Evolutionary conservation across 306 rosid genomes (phyloP).

Genomic region (Vigna unguiculata): DNA sequence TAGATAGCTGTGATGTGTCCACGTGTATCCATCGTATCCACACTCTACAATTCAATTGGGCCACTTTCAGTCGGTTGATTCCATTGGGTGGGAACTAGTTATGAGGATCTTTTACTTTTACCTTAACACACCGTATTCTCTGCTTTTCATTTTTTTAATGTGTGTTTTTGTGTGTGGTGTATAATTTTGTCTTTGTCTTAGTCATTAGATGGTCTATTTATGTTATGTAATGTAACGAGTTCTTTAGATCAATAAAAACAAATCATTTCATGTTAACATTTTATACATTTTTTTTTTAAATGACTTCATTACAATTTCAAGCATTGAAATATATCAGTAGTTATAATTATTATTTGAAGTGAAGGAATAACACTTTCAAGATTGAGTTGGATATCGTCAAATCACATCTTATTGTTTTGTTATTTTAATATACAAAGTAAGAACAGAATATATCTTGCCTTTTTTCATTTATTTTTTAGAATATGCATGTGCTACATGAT

Average conservation of each 20-base stretch:
- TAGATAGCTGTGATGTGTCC: constrained; percentile 6
- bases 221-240: neutral
- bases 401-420: neutral
- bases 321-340: neutral
- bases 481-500: too few species aligned
- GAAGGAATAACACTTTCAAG: neutral
- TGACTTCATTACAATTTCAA: neutral
- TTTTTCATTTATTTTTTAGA: too few species aligned
- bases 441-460: too few species aligned
- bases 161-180: neutral
- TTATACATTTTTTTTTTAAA: neutral
- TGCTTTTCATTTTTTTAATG: neutral
- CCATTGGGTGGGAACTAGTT: constrained; percentile 45
- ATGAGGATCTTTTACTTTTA: constrained; percentile 17
- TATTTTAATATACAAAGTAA: too few species aligned
- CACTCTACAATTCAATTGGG: constrained; percentile 40
- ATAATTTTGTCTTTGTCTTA: neutral
- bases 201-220: neutral
- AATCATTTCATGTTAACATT: neutral
- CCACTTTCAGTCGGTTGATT: constrained; percentile 43
- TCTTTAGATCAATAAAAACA: neutral
- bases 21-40: constrained; percentile 49
- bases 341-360: neutral
- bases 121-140: constrained; percentile 32
- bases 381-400: neutral